Conservation (phyloP, 768 basidiomycete species). For the Hortiboletus campestris region DNA sequence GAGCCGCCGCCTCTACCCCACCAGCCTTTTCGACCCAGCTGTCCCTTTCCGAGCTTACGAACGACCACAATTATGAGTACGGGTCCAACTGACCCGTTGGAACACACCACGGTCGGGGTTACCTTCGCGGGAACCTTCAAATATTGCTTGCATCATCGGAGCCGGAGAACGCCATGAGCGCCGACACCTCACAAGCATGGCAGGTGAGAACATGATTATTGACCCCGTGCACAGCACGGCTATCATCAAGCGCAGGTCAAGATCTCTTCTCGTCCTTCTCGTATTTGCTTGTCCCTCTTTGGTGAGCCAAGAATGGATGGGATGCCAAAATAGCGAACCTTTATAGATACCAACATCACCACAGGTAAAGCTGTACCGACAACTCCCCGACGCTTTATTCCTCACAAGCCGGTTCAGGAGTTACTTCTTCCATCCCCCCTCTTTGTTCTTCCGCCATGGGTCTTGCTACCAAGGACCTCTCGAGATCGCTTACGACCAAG, state of each 20-base stretch:
- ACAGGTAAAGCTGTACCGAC: constrained; percentile 13
- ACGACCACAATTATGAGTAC: no score
- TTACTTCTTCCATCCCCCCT: constrained; percentile 5
- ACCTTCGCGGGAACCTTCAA: constrained; percentile 24
- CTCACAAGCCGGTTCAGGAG: constrained; percentile 3
- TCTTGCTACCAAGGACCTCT: constrained; percentile 26
- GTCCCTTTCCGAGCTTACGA: not conserved
- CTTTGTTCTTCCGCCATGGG: constrained; percentile 26
- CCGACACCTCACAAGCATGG: constrained; percentile 30
- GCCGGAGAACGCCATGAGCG: constrained; percentile 28
- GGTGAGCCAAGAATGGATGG: constrained; percentile 20
- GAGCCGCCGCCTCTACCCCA: not conserved
- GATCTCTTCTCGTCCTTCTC: constrained; percentile 20
- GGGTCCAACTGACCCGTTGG: not conserved
- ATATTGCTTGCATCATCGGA: constrained; percentile 15
- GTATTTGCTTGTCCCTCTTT: constrained; percentile 20
- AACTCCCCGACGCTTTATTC: constrained; percentile 13
- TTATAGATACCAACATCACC: constrained; percentile 27
- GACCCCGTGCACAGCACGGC: constrained; percentile 29
- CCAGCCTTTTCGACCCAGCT: not conserved
- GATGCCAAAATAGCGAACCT: constrained; percentile 20
- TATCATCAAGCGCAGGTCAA: constrained; percentile 31
- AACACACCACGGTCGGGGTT: constrained; percentile 13
- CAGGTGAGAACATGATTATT: constrained; percentile 27
- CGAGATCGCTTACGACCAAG: constrained; percentile 53